These are phyloP conservation scores for Auriculariales sp. DNA, from an alignment of 768 basidiomycete species.

Conservation along the genomic window DNA sequence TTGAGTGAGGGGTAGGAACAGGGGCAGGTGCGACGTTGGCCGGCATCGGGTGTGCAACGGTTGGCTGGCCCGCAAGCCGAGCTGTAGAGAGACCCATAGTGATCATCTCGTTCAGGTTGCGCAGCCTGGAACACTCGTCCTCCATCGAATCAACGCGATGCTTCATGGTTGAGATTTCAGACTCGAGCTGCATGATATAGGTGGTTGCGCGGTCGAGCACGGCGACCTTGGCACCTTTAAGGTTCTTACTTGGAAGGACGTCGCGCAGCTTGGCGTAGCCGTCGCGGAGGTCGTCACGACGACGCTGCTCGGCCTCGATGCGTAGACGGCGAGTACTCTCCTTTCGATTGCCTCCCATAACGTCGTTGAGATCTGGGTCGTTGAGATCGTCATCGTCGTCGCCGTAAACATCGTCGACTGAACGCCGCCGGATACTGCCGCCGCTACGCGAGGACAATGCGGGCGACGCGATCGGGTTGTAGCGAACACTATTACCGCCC, in stretches of 20 bases:
- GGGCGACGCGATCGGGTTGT: conserved; percentile 11
- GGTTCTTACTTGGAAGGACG: conserved; percentile 72
- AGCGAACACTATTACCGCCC: too few relatives aligned
- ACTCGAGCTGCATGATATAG: conserved; percentile 61
- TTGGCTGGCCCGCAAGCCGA: conserved; percentile 20
- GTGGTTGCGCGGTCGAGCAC: conserved; percentile 78
- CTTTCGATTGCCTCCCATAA: conserved; percentile 62
- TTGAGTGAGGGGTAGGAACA: neutral
- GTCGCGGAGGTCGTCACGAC: conserved; percentile 79
- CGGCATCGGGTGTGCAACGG: conserved; percentile 30
- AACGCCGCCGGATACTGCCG: conserved; percentile 54
- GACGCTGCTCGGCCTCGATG: conserved; percentile 81
- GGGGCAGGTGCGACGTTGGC: conserved; percentile 17
- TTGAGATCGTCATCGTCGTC: conserved; percentile 52
- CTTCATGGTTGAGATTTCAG: conserved; percentile 56
- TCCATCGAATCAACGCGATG: conserved; percentile 52
- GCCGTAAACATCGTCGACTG: conserved; percentile 47
- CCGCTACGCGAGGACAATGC: conserved; percentile 41
- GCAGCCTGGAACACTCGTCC: conserved; percentile 53
- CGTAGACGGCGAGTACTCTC: conserved; percentile 74
- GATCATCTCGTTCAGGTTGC: conserved; percentile 71
- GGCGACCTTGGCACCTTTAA: conserved; percentile 84
- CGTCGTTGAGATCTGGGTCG: conserved; percentile 35
- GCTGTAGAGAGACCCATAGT: too few relatives aligned
- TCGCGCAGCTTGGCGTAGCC: conserved; percentile 83